These are phyloP conservation scores for Cronartium quercuum DNA, from an alignment of 1,284 basidiomycete genomes.

Conservation along the genomic window DNA sequence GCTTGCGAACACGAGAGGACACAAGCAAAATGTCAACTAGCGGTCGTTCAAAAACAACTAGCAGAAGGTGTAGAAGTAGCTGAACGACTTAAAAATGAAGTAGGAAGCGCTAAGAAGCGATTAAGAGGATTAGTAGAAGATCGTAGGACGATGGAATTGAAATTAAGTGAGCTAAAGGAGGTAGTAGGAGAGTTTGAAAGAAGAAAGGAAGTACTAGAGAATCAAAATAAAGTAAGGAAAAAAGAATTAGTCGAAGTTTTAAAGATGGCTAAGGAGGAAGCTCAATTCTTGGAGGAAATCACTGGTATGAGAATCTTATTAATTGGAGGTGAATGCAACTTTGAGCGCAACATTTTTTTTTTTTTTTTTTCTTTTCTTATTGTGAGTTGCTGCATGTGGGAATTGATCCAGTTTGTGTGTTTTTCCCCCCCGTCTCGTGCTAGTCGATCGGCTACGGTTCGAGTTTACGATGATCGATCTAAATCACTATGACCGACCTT, in stretches of 20 bases:
- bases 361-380: too few relatives aligned
- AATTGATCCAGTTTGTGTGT: neutral
- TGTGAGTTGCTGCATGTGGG: too few relatives aligned
- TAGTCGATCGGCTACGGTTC: neutral
- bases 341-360: too few relatives aligned
- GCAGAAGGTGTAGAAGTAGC: neutral
- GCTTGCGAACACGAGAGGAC: slow-evolving; percentile 13
- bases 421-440: neutral
- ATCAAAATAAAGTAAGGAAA: neutral
- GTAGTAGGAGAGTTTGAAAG: neutral
- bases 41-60: slow-evolving; percentile 3
- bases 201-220: neutral
- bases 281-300: neutral
- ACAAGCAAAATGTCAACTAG: slow-evolving; percentile 8
- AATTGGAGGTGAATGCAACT: neutral
- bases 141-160: slow-evolving; percentile 10
- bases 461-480: neutral
- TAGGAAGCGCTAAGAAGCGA: neutral
- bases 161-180: slow-evolving; percentile 9
- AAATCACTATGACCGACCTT: neutral
- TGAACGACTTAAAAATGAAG: slow-evolving; percentile 4
- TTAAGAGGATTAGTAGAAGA: slow-evolving; percentile 3
- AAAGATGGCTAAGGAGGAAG: neutral
- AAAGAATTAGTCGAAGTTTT: neutral
- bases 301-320: neutral